A percentile compares a stretch with the other conserved stretches of the same genome.
phyloP scores from a whole-genome alignment of 768 basidiomycete genomes.

The Serendipita vermifera region DNA sequence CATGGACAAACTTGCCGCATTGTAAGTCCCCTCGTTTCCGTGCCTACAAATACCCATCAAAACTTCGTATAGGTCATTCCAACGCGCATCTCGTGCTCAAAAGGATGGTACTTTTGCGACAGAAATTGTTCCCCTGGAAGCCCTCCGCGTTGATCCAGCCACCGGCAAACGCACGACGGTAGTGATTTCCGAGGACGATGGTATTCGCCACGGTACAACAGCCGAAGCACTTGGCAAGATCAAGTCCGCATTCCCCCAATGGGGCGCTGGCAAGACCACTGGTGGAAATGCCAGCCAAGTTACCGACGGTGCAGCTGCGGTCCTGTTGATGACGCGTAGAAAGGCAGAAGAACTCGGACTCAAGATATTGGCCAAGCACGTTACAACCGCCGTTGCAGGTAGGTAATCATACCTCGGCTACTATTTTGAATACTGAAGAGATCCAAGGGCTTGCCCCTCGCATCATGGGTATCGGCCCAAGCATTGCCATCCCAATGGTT shows the following conservation, averaged over 20 bases:
- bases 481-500: constrained; percentile 68
- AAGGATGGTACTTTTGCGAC: constrained; percentile 46
- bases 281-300: constrained; percentile 74
- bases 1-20: constrained; percentile 62
- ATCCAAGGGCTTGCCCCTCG: constrained; percentile 53
- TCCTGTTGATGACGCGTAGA: constrained; percentile 64
- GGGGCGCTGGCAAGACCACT: constrained; percentile 59
- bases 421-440: not conserved
- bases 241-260: constrained; percentile 68
- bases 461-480: constrained; percentile 82
- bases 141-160: constrained; percentile 14
- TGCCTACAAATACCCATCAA: not conserved
- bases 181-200: constrained; percentile 58
- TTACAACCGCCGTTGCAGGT: constrained; percentile 61
- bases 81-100: constrained; percentile 64
- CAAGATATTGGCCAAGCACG: constrained; percentile 60
- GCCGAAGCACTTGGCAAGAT: constrained; percentile 50
- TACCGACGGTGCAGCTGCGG: constrained; percentile 72
- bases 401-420: constrained; percentile 14
- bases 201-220: constrained; percentile 64
- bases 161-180: constrained; percentile 22
- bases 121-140: constrained; percentile 61
- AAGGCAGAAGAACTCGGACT: constrained; percentile 69
- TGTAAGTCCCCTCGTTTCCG: constrained; percentile 13
- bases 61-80: constrained; percentile 38